A percentile compares a stretch with the other conserved stretches of the same genome.
Evolutionary conservation across 768 basidiomycete species (phyloP).

Genomic region (Steccherinum ochraceum): DNA sequence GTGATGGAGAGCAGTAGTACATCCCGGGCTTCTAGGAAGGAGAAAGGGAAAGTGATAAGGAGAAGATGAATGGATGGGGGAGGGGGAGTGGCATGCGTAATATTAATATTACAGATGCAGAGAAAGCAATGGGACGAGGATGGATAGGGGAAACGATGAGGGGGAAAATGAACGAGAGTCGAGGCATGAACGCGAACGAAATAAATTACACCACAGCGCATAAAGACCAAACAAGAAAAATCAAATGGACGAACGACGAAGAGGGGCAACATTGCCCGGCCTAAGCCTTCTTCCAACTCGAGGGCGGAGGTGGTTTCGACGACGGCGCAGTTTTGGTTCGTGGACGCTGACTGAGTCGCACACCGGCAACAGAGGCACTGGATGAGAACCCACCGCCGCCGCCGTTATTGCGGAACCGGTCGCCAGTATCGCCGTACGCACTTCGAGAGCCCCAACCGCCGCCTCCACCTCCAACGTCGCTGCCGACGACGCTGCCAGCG

Average conservation of each 20-base stretch:
- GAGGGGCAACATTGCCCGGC: background rate
- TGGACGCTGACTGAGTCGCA: constrained; percentile 15
- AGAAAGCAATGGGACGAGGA: background rate
- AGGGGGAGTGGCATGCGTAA: background rate
- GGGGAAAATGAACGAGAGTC: background rate
- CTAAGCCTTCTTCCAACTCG: constrained; percentile 24
- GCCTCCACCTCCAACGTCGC: constrained; percentile 19
- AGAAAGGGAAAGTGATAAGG: background rate
- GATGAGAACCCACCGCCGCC: background rate
- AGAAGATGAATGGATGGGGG: background rate
- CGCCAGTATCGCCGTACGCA: constrained; percentile 56
- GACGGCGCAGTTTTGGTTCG: constrained; percentile 28
- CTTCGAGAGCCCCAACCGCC: constrained; percentile 51
- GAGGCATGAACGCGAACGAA: background rate
- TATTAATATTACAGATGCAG: background rate
- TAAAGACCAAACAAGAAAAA: constrained; percentile 7
- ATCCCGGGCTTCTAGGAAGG: background rate
- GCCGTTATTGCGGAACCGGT: no score
- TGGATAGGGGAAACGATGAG: background rate
- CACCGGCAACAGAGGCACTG: constrained; percentile 4
- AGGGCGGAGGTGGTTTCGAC: constrained; percentile 23
- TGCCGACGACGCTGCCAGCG: constrained; percentile 60
- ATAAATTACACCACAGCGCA: background rate
- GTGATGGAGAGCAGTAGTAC: background rate
- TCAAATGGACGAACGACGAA: constrained; percentile 1